phyloP scores from a whole-genome alignment of 75 land plant genomes.

The Selaginella moellendorffii region DNA sequence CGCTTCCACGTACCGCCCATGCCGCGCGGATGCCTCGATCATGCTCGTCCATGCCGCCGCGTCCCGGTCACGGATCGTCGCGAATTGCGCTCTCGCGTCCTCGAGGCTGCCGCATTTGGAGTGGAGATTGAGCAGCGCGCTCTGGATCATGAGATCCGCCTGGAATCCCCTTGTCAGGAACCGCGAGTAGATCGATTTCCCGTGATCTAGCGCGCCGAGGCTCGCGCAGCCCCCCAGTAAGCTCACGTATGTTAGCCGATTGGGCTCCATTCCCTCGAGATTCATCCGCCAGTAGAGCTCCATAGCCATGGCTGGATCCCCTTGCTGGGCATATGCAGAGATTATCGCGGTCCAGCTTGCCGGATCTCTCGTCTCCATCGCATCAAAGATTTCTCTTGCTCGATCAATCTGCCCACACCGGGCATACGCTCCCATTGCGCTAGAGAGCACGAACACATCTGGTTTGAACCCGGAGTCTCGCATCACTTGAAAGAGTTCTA shows the following conservation, averaged over 20 bases:
- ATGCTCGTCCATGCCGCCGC: conserved; percentile 32
- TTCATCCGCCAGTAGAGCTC: conserved; percentile 6
- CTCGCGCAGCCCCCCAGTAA: conserved; percentile 1
- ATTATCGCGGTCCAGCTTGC: conserved; percentile 10
- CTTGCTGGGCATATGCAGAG: conserved; percentile 8
- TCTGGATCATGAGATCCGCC: conserved; percentile 14
- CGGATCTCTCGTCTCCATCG: neutral
- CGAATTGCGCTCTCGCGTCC: conserved; percentile 18
- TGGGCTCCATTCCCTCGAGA: neutral
- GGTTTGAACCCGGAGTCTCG: conserved; percentile 5
- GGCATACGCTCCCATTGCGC: conserved; percentile 29
- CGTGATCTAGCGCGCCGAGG: conserved; percentile 16
- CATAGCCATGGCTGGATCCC: neutral
- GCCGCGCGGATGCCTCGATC: conserved; percentile 31
- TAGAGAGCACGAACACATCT: conserved; percentile 24
- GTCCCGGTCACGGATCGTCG: conserved; percentile 13
- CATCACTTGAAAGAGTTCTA: neutral
- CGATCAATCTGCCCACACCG: neutral
- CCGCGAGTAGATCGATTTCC: conserved; percentile 26
- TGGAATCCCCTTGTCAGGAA: conserved; percentile 9
- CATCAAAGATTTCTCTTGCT: neutral
- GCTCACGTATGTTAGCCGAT: conserved; percentile 4
- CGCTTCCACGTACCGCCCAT: conserved; percentile 24
- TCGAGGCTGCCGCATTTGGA: conserved; percentile 31
- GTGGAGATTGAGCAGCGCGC: conserved; percentile 30